Evolutionary conservation across 208 protist genomes (phyloP), one percentile per base, ranked within the genome.

Genomic region (Porcisia hertigi): DNA sequence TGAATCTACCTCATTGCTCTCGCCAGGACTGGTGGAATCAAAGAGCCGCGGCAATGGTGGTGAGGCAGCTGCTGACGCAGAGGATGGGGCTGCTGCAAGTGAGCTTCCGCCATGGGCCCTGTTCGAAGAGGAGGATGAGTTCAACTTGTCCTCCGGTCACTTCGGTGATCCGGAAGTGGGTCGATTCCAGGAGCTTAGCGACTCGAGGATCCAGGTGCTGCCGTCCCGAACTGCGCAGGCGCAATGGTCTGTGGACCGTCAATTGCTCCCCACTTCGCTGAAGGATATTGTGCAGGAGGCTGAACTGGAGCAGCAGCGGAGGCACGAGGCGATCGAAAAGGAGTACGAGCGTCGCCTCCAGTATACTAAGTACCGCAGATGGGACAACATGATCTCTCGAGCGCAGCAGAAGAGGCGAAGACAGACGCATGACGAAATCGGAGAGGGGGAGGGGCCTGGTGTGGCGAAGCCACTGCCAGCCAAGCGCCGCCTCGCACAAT

Each of bases 91-190:
- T 34, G 53, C 59, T 8, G 75, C 64, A 18, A 75, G 80, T 36
- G 92, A 97, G 86, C 82, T 97, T 54, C 94, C 94, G 14, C 92
- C 94, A 54, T 97, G 94, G 92, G 94, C 85, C 39, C 76, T 97
- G 45, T 90, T 85, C 52, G 76, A 73, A 39, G 90, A 91, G 53
- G 84, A 86, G 83, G 90, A 95, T 66, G 92, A 96, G 84, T 97
- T 95, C 76, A 89, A 96, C 73, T 69, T 97, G 25, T 83, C 82
- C 16, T 92, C 89, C 5, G 92, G 91, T 7, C 92, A 83, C 70
- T 97, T 97, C 67, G 94, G 94, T 49, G 86, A 89, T 70, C 87
- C 88, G 0, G 70, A 83, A 25, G 78, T 85, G 54, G 94, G 94
- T 9, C 86, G 85, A 53, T 93, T 92, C 54, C 90, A 88, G 60